phyloP scores from a whole-genome alignment of 2,329 filamentous ascomycete genomes.

The Botrytis pseudocinerea region DNA sequence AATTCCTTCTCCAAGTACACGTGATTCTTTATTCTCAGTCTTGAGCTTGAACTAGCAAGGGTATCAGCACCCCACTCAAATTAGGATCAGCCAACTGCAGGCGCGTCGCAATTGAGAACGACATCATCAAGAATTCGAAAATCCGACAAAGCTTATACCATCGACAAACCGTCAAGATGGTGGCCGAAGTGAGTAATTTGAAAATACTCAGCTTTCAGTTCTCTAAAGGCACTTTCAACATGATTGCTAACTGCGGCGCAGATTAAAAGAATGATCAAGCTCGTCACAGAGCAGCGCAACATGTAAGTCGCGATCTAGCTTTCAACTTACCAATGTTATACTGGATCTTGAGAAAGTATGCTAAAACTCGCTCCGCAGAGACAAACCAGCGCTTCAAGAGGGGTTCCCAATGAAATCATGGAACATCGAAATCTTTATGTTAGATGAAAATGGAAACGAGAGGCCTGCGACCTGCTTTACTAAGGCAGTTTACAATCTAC shows the following conservation, averaged over 20 bases:
- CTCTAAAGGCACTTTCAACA: neutral
- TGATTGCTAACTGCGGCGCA: slow-evolving; percentile 40
- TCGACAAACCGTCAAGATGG: slow-evolving; percentile 35
- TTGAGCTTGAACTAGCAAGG: slow-evolving; percentile 9
- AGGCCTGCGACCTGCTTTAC: slow-evolving; percentile 82
- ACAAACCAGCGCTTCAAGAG: slow-evolving; percentile 77
- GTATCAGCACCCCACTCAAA: slow-evolving; percentile 22
- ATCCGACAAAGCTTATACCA: slow-evolving; percentile 14
- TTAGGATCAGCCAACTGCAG: slow-evolving; percentile 21
- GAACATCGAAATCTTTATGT: slow-evolving; percentile 80
- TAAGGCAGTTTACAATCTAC: slow-evolving; percentile 89
- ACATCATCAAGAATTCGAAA: slow-evolving; percentile 19
- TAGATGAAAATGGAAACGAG: slow-evolving; percentile 85
- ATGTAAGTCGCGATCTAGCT: slow-evolving; percentile 50
- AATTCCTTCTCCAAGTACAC: slow-evolving; percentile 11
- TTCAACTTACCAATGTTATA: neutral
- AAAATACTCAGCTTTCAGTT: neutral
- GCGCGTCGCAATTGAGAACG: slow-evolving; percentile 18
- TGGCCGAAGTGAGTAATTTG: slow-evolving; percentile 37
- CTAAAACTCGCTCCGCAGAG: slow-evolving; percentile 49
- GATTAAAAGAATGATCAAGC: slow-evolving; percentile 84
- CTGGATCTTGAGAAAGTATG: slow-evolving; percentile 1
- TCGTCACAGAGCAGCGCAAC: slow-evolving; percentile 87
- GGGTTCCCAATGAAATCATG: slow-evolving; percentile 92
- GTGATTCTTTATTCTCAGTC: slow-evolving; percentile 20